Conservation (phyloP, 2,329 filamentous ascomycete genomes). For the Neonectria magnoliae region DNA sequence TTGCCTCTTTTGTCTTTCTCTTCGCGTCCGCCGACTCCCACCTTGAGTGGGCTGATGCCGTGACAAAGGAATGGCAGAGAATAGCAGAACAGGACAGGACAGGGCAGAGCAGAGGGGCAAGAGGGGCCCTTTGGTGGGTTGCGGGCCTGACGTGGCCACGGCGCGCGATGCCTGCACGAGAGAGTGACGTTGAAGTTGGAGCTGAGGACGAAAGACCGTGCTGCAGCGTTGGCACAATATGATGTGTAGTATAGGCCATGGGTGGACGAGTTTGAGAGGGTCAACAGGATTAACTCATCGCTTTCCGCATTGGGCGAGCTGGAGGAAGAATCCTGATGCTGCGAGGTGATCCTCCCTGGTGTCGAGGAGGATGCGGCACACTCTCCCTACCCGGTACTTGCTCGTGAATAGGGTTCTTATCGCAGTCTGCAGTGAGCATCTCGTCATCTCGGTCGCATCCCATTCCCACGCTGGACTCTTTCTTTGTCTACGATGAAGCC, state of each 20-base stretch:
- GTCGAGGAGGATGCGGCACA: too few relatives aligned
- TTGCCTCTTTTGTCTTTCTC: not conserved
- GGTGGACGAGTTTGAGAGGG: not conserved
- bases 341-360: not conserved
- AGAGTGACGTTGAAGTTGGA: slow-evolving; percentile 4
- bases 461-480: not conserved
- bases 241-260: slow-evolving; percentile 22
- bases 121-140: not conserved
- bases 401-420: not conserved
- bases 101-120: not conserved
- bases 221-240: slow-evolving; percentile 1
- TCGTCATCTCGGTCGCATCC: not conserved
- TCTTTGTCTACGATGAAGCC: not conserved
- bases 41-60: not conserved
- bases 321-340: not conserved
- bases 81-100: not conserved
- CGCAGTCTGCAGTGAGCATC: not conserved
- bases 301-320: not conserved
- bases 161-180: not conserved
- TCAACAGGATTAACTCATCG: too few relatives aligned
- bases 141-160: slow-evolving; percentile 11
- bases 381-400: too few relatives aligned
- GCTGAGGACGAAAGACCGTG: not conserved
- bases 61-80: not conserved
- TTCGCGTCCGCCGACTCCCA: not conserved